Conservation (phyloP, 2,329 filamentous ascomycete species). For the Penicillium sp. region DNA sequence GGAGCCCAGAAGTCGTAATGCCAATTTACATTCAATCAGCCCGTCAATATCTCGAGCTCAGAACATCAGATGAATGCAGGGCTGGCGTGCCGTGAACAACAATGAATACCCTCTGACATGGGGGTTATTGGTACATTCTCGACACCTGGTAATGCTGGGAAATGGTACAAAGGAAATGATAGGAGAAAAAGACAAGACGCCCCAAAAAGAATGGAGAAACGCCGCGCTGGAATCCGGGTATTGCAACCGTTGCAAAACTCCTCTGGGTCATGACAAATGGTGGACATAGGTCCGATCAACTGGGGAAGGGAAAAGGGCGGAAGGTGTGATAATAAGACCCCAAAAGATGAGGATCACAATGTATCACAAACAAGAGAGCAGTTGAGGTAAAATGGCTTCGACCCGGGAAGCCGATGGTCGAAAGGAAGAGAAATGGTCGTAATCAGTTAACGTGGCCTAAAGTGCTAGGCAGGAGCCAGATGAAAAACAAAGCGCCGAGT, state of each 20-base stretch:
- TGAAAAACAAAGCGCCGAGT: constrained; percentile 25
- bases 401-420: constrained; percentile 16
- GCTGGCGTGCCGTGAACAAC: too few relatives aligned
- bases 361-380: constrained; percentile 11
- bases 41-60: not conserved
- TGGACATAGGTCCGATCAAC: constrained; percentile 12
- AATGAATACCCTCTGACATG: constrained; percentile 1
- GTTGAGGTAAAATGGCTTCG: constrained; percentile 15
- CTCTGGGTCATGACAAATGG: constrained; percentile 25
- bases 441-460: constrained; percentile 27
- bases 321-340: not conserved
- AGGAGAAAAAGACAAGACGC: constrained; percentile 7
- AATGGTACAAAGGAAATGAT: constrained; percentile 28
- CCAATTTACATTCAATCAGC: not conserved
- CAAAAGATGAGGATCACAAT: constrained; percentile 8
- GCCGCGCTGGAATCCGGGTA: constrained; percentile 26
- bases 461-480: constrained; percentile 18
- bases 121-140: constrained; percentile 27
- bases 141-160: constrained; percentile 27
- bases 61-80: not conserved
- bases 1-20: not conserved
- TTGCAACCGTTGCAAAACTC: constrained; percentile 27
- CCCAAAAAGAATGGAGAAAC: constrained; percentile 21
- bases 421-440: constrained; percentile 20
- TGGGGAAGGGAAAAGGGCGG: not conserved